Base-by-base conservation (phyloP, 2,329 filamentous ascomycete genomes). In the Diaporthe helianthi region DNA sequence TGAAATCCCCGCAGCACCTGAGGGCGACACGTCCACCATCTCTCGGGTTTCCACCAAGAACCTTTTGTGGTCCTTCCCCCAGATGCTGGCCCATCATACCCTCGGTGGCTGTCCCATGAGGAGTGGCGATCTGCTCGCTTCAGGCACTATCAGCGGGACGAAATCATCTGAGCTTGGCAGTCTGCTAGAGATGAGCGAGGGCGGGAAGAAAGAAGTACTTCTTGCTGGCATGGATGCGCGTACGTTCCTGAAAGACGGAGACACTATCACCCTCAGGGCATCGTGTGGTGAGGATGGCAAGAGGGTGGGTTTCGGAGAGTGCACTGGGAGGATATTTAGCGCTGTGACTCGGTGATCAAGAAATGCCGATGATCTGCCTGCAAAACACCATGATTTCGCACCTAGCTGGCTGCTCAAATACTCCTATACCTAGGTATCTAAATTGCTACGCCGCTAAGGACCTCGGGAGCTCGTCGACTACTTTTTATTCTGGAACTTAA, bases 61-160 rank as follows among this genome's bases (percentile, higher is more conserved):
- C 75, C 83, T 95, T 13, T 83, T 95, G n/a, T 95, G 89, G 85
- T 94, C 91, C 0, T 95, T 94, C 80, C 87, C 91, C 5, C 92
- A 95, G 78, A 94, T 94, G 92, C 83, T 95, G 49, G 87, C 92
- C 1, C 92, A 95, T 77, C 92, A 95, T 77, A 89, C 90, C 1
- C 85, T 93, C 55, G 92, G 90, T 1, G 92, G 92, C 7, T 96
- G 92, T 78, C 88, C 89, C 4, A 85, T 96, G 83, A 86, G 88
- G 55, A 86, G 89, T 0, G 92, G 92, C 41, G 92, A 96, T 76
- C 79, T 96, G 65, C 81, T 96, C 7, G 93, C 92, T 2, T 93
- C 90, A 2, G 93, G 93, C 3, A 96, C 93, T 1, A 95, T 96
- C 74, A 84, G 83, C 73, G 83, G 83, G 4, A 78, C 80, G 4